Evolutionary conservation across 441 rosid species (phyloP), one percentile per base, ranked within the genome.

Genomic region (Macaranga tanarius): DNA sequence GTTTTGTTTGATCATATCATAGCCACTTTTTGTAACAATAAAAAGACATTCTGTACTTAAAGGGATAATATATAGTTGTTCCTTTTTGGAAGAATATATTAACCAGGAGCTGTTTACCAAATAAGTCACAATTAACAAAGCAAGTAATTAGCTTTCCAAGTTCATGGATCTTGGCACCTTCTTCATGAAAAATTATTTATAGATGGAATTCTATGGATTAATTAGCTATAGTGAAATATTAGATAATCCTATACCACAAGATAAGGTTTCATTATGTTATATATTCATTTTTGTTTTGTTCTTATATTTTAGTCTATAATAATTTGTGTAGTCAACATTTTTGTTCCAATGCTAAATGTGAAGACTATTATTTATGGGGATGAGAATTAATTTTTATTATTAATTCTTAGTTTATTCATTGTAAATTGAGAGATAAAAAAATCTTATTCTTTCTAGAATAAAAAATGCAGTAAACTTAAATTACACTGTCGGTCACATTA

Each of bases 231-330:
- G 47, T 34, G 23, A 34, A 61, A 17, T 38, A 61, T 34, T 34
- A 28, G 65, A 64, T 42, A 64, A 42, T 42, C 7, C 52, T 61
- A 31, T 64, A 45, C 50, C 26, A 64, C 52, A 64, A 64, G 54
- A 64, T 64, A 42, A 64, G 67, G 11, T 65, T 63, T 47, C 16
- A 65, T 48, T 65, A 45, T 47, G 11, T 23, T 48, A 48, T 23
- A 65, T 11, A 25, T 45, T 65, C 23, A 65, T 22, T 65, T 31
- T 61, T 58, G 62, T 65, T 44, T 47, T 47, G 7, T 52, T 68
- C 28, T 45, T 28, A 7, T 25, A 28, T 66, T 66, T 20, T 58
- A 58, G 1, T 23, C 1, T 11, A 25, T 26, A 58, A 11, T 12
- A 26, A 7, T 17, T 34, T 31, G 28, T 28, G 16, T 10, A 61